A percentile compares a stretch with the other conserved stretches of the same genome.
These are phyloP conservation scores for Tetradesmus obliquus DNA, from an alignment of 139 green algal species.

Conservation along the genomic window DNA sequence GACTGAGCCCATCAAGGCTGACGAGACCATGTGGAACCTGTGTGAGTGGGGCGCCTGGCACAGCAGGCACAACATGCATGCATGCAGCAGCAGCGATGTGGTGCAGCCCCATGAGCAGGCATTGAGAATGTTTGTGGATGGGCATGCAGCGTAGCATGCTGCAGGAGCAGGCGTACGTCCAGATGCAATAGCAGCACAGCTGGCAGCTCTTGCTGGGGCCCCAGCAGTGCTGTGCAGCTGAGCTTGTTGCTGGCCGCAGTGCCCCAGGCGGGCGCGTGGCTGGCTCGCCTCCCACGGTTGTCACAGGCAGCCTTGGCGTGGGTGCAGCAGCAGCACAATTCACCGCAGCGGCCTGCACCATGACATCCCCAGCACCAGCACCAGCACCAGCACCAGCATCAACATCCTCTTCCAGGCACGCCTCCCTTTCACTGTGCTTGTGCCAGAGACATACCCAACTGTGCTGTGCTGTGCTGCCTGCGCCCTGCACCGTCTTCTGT, in stretches of 20 bases:
- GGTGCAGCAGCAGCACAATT: too few relatives aligned
- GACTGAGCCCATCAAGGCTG: constrained; percentile 77
- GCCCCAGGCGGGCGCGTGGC: too few relatives aligned
- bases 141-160: neutral
- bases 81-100: neutral
- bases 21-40: constrained; percentile 95
- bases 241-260: neutral
- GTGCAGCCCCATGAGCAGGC: too few relatives aligned
- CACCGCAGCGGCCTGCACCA: too few relatives aligned
- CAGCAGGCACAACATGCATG: neutral
- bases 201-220: neutral
- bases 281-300: too few relatives aligned
- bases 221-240: neutral
- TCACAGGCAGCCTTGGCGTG: too few relatives aligned
- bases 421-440: too few relatives aligned
- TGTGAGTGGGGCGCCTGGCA: neutral
- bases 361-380: too few relatives aligned
- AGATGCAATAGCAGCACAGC: neutral
- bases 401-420: too few relatives aligned
- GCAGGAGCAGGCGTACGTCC: neutral
- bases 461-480: neutral
- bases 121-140: too few relatives aligned
- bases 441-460: neutral
- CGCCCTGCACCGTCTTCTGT: neutral
- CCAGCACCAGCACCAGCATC: too few relatives aligned